A percentile compares a stretch with the other conserved stretches of the same genome.
Conservation (phyloP, 176 grass and related monocot genomes). For the Phragmites australis region DNA sequence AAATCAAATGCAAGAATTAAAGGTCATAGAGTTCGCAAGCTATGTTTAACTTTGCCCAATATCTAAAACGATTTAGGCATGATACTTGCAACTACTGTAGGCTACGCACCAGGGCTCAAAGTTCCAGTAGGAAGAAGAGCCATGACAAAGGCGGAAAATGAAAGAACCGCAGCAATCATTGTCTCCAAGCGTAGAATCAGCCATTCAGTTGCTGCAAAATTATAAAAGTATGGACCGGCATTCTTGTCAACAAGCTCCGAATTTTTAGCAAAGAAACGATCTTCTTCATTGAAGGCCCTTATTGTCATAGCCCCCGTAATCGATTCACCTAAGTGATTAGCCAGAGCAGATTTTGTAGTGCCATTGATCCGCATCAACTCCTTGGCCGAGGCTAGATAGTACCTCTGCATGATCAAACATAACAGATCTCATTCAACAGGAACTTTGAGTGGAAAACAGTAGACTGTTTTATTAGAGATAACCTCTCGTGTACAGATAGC, state of each 20-base stretch:
- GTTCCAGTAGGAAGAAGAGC: slow-evolving; percentile 77
- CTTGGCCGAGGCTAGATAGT: slow-evolving; percentile 83
- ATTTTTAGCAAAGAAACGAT: slow-evolving; percentile 76
- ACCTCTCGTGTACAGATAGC: slow-evolving; percentile 2
- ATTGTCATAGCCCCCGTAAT: slow-evolving; percentile 81
- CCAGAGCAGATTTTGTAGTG: slow-evolving; percentile 84
- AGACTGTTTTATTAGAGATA: background rate
- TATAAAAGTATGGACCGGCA: slow-evolving; percentile 76
- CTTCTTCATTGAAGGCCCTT: slow-evolving; percentile 80
- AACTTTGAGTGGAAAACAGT: slow-evolving; percentile 14
- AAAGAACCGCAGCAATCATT: slow-evolving; percentile 74
- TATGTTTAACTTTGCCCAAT: background rate
- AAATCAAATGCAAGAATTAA: slow-evolving; percentile 7
- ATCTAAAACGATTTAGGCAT: background rate
- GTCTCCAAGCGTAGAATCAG: slow-evolving; percentile 80
- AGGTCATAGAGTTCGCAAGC: background rate
- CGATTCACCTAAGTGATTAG: slow-evolving; percentile 88
- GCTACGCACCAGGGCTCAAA: slow-evolving; percentile 66
- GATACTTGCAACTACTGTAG: background rate
- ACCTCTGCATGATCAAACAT: slow-evolving; percentile 58
- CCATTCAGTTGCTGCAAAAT: slow-evolving; percentile 87
- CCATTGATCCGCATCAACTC: slow-evolving; percentile 98
- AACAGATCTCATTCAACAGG: slow-evolving; percentile 5
- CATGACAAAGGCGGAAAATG: slow-evolving; percentile 79
- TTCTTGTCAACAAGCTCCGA: slow-evolving; percentile 85